Evolutionary conservation across 2,329 filamentous ascomycete genomes (phyloP), one percentile per base, ranked within the genome.

Genomic region (Talaromyces piceae): DNA sequence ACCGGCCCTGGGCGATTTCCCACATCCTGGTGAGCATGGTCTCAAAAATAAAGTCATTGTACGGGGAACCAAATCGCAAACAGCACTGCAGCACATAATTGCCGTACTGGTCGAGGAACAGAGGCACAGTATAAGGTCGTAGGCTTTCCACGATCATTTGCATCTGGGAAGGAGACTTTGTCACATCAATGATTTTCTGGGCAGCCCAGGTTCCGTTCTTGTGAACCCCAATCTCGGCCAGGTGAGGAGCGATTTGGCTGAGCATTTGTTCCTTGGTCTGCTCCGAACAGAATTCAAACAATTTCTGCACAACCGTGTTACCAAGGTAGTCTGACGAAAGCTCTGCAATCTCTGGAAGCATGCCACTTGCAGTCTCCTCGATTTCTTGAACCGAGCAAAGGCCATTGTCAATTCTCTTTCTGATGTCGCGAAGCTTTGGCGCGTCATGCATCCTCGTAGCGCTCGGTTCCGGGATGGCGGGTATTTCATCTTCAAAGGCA

Each of bases 201-300:
- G 93, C 93, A 50, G 93, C 93, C 93, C 93, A 98, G 1, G 93
- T 98, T 56, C 93, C 93, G 63, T 98, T 98, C 80, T 98, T 98
- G 79, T 98, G 93, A 6, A 96, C 84, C 61, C 93, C 93, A 70
- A 97, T 96, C 71, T 97, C 91, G 23, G 91, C 90, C 66, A 97
- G 80, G 65, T 96, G 91, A 52, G 91, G 91, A 2, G 87, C 83
- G 61, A 98, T 95, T 64, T 91, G 83, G 12, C 76, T 72, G 52
- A 98, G 76, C 93, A 98, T 97, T 51, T 87, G 85, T 67, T 96
- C 90, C 61, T 94, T 91, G 39, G 91, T 82, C 39, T 83, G 77
- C 66, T 97, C 91, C 0, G 89, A 93, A 73, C 93, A 97, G 72
- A 88, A 89, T 69, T 98, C 91, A 64, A 98, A 98, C 43, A 98